These are phyloP conservation scores for Solanum chiquidenum DNA, from an alignment of 257 asterid genomes.

Conservation along the genomic window DNA sequence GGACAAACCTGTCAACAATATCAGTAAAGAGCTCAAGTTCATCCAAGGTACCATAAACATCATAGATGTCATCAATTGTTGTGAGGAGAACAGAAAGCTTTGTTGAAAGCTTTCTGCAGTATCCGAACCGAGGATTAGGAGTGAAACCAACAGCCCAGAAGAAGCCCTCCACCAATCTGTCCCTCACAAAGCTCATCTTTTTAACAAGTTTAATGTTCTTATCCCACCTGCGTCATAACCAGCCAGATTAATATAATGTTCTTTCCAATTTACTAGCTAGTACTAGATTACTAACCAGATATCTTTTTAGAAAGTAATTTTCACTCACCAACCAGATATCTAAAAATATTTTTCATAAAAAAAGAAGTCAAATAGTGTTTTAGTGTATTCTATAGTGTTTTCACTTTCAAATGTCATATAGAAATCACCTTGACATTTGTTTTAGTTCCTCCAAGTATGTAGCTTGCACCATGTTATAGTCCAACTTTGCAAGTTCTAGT, in stretches of 20 bases:
- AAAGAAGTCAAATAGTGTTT: neutral
- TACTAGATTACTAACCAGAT: too few species aligned
- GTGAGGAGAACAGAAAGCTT: slow-evolving; percentile 1
- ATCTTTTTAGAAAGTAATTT: neutral
- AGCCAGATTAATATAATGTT: neutral
- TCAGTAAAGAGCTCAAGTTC: slow-evolving; percentile 22
- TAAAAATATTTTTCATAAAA: neutral
- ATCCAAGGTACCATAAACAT: slow-evolving; percentile 17
- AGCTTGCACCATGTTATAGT: slow-evolving; percentile 21
- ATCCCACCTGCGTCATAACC: slow-evolving; percentile 13
- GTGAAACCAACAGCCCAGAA: slow-evolving; percentile 20
- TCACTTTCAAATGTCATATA: neutral
- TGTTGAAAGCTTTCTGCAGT: neutral
- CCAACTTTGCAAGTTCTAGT: slow-evolving; percentile 28
- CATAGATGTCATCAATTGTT: slow-evolving; percentile 18
- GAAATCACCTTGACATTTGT: slow-evolving; percentile 11
- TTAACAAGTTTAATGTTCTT: slow-evolving; percentile 4
- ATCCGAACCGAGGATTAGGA: slow-evolving; percentile 4
- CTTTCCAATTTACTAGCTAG: neutral
- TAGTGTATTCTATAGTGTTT: neutral
- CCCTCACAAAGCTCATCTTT: slow-evolving; percentile 17
- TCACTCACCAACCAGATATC: neutral
- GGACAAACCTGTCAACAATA: slow-evolving; percentile 17
- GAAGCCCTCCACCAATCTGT: slow-evolving; percentile 26
- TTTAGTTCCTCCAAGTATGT: slow-evolving; percentile 20